Conservation (phyloP, 495 filamentous ascomycete genomes). For the Aspergillus homomorphus region DNA sequence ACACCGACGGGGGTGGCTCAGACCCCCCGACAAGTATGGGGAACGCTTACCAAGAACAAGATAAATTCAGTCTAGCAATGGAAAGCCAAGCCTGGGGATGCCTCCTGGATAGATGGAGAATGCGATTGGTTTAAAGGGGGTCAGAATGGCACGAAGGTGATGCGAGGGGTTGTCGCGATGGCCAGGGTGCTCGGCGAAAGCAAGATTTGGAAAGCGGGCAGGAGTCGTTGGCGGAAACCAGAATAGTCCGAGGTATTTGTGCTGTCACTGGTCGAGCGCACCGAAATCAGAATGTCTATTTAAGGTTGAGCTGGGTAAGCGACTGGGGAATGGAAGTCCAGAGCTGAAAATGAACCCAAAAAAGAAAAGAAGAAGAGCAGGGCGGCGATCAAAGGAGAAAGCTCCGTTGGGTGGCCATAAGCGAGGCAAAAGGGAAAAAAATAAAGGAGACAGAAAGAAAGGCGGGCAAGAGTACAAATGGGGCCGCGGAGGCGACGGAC, state of each 20-base stretch:
- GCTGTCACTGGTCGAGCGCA: conserved; percentile 17
- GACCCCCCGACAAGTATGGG: conserved; percentile 1
- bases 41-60: background rate
- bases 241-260: conserved; percentile 15
- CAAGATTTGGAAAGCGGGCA: conserved; percentile 18
- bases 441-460: conserved; percentile 8
- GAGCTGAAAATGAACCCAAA: conserved; percentile 12
- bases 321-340: conserved; percentile 5
- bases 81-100: background rate
- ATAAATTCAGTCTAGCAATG: conserved; percentile 1
- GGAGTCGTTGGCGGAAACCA: conserved; percentile 19
- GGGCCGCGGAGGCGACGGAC: conserved; percentile 22
- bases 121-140: conserved; percentile 4
- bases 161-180: conserved; percentile 6
- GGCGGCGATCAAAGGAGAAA: conserved; percentile 6
- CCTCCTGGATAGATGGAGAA: conserved; percentile 1
- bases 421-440: conserved; percentile 18
- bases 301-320: conserved; percentile 15
- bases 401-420: conserved; percentile 22
- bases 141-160: background rate
- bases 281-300: conserved; percentile 17
- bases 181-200: conserved; percentile 10
- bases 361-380: conserved; percentile 13
- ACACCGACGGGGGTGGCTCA: conserved; percentile 2
- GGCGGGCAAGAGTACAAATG: conserved; percentile 5